Evolutionary conservation across 371 early-diverging fungal species (phyloP).

Genomic region (Mucor plumbeus): DNA sequence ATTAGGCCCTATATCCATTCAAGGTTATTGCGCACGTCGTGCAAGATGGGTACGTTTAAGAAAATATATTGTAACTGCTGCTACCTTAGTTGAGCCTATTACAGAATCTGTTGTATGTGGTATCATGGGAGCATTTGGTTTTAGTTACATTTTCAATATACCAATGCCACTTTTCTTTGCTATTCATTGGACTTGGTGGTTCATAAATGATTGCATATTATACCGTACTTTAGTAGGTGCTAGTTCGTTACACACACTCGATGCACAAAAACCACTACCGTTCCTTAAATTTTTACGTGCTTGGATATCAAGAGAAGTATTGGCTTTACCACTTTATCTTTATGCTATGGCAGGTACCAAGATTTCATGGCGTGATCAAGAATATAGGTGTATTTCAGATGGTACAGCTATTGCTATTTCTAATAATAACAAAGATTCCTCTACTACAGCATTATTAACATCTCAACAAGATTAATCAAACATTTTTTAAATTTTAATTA

Average conservation of each 20-base stretch:
- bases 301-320: slow-evolving; percentile 81
- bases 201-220: slow-evolving; percentile 65
- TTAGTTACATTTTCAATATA: slow-evolving; percentile 47
- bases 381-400: slow-evolving; percentile 58
- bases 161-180: slow-evolving; percentile 58
- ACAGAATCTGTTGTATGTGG: slow-evolving; percentile 88
- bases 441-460: not conserved
- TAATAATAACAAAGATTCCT: not conserved
- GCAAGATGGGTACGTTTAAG: slow-evolving; percentile 92
- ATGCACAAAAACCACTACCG: slow-evolving; percentile 17
- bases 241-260: slow-evolving; percentile 28
- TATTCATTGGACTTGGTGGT: slow-evolving; percentile 79
- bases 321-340: slow-evolving; percentile 82
- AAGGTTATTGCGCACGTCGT: slow-evolving; percentile 82
- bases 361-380: slow-evolving; percentile 86
- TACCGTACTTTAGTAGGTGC: slow-evolving; percentile 55
- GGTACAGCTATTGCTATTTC: slow-evolving; percentile 58
- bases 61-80: slow-evolving; percentile 86
- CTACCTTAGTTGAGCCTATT: slow-evolving; percentile 89
- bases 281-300: slow-evolving; percentile 49
- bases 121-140: slow-evolving; percentile 71
- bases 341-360: slow-evolving; percentile 82
- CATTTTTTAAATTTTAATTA: not conserved
- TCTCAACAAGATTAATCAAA: not conserved
- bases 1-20: slow-evolving; percentile 71